phyloP scores from a whole-genome alignment of 257 asterid species.

The Penstemon eatonii region DNA sequence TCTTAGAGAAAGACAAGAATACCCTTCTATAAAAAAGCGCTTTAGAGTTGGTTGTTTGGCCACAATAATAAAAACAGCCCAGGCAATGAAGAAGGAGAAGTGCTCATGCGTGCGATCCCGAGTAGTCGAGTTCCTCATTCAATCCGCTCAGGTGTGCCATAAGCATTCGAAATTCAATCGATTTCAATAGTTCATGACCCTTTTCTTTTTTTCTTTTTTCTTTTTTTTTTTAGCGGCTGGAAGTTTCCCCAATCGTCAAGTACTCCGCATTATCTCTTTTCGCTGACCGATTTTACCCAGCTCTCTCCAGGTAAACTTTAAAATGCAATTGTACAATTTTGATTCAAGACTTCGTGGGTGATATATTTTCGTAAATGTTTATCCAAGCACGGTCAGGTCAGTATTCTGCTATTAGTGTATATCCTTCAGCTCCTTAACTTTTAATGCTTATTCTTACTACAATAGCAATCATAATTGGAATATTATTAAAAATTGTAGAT shows the following conservation, averaged over 20 bases:
- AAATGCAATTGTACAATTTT: neutral
- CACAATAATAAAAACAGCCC: too few species aligned
- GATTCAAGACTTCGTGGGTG: too few species aligned
- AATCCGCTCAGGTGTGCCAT: slow-evolving; percentile 37
- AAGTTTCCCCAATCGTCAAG: slow-evolving; percentile 68
- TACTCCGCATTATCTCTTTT: slow-evolving; percentile 74
- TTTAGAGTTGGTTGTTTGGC: too few species aligned
- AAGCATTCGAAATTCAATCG: neutral
- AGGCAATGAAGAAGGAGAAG: slow-evolving; percentile 32
- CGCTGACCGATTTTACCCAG: slow-evolving; percentile 78
- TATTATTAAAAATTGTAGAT: neutral
- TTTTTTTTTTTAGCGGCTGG: slow-evolving; percentile 35
- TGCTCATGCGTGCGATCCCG: slow-evolving; percentile 47
- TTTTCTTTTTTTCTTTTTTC: neutral
- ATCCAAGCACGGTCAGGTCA: too few species aligned
- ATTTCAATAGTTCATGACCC: neutral
- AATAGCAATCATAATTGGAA: neutral
- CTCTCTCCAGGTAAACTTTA: slow-evolving; percentile 41
- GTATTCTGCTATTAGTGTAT: neutral
- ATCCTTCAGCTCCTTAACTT: too few species aligned
- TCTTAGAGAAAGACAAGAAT: too few species aligned
- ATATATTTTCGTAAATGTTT: too few species aligned
- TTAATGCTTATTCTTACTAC: neutral
- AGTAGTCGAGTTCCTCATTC: slow-evolving; percentile 48
- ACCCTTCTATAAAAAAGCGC: too few species aligned